These are phyloP conservation scores for Cryptococcus neoformans DNA, from an alignment of 1,284 basidiomycete genomes.

Conservation along the genomic window DNA sequence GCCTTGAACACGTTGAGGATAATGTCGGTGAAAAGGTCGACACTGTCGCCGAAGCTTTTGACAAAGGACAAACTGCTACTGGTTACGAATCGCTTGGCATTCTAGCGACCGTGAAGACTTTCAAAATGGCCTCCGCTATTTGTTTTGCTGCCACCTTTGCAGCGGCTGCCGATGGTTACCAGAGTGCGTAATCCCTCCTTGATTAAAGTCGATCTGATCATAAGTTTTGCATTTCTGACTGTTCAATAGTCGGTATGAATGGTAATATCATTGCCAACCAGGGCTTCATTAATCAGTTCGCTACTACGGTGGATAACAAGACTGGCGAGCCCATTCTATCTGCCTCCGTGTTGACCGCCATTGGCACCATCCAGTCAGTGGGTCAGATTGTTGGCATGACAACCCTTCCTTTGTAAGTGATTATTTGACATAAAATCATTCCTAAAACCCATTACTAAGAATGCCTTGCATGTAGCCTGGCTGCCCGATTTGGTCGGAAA, in stretches of 20 bases:
- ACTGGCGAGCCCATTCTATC: conserved; percentile 16
- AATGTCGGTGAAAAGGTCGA: too few relatives aligned
- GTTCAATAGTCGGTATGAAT: conserved; percentile 18
- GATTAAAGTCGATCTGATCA: neutral
- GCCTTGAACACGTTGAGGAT: too few relatives aligned
- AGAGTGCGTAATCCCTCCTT: conserved; percentile 13
- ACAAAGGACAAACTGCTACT: conserved; percentile 18
- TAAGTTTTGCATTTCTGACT: neutral
- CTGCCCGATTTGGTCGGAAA: too few relatives aligned
- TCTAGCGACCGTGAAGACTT: conserved; percentile 16
- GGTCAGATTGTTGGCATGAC: conserved; percentile 28
- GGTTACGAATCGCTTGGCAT: conserved; percentile 18
- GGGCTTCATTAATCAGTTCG: conserved; percentile 25
- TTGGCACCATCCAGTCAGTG: conserved; percentile 25
- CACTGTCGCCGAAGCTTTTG: conserved; percentile 7
- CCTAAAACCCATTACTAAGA: too few relatives aligned
- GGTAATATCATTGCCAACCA: conserved; percentile 29
- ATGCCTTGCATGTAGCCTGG: too few relatives aligned
- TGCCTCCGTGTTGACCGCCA: conserved; percentile 20
- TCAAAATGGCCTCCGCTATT: conserved; percentile 19
- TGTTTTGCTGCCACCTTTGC: conserved; percentile 26
- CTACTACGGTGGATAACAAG: conserved; percentile 6
- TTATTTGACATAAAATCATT: too few relatives aligned
- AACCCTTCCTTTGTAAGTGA: too few relatives aligned
- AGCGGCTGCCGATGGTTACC: conserved; percentile 26